phyloP scores from a whole-genome alignment of 1,284 basidiomycete species.

The Ganoderma leucocontextum region DNA sequence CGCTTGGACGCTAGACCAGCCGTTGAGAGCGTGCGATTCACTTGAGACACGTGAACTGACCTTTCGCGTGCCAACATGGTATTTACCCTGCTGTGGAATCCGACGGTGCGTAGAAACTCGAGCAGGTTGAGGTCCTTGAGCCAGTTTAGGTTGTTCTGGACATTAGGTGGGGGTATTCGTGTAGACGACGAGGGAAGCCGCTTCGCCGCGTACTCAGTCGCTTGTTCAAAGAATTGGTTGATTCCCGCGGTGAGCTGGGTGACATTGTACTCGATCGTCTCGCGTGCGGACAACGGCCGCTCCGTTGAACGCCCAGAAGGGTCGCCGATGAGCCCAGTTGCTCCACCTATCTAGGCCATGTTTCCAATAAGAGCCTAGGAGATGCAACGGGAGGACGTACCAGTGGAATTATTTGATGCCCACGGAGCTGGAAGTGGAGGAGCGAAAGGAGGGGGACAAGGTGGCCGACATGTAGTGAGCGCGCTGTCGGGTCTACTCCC shows the following conservation, averaged over 20 bases:
- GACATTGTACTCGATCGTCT: conserved; percentile 76
- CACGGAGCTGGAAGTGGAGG: conserved; percentile 86
- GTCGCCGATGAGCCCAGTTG: conserved; percentile 96
- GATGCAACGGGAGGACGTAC: conserved; percentile 23
- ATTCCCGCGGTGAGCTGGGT: conserved; percentile 72
- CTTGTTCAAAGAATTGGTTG: conserved; percentile 75
- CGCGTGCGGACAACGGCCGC: conserved; percentile 71
- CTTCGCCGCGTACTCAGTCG: conserved; percentile 65
- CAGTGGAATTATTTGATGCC: conserved; percentile 85
- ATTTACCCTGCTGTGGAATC: conserved; percentile 85
- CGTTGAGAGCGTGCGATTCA: not conserved
- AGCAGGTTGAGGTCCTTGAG: conserved; percentile 77
- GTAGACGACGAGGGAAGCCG: conserved; percentile 36
- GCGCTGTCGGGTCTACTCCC: conserved; percentile 94
- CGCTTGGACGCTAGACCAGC: conserved; percentile 76
- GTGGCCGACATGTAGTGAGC: conserved; percentile 92
- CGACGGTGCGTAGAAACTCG: conserved; percentile 87
- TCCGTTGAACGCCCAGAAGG: conserved; percentile 92
- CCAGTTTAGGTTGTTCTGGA: conserved; percentile 92
- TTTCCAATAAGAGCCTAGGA: conserved; percentile 3
- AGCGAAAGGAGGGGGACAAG: conserved; percentile 89
- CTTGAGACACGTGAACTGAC: conserved; percentile 50
- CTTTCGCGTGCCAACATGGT: conserved; percentile 93
- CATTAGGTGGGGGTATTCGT: conserved; percentile 46
- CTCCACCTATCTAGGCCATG: conserved; percentile 86